Percentiles rank a stretch among this genome's conserved stretches.
These are phyloP conservation scores for Komagataella pastoris DNA, from an alignment of 805 yeast genomes.

Conservation along the genomic window DNA sequence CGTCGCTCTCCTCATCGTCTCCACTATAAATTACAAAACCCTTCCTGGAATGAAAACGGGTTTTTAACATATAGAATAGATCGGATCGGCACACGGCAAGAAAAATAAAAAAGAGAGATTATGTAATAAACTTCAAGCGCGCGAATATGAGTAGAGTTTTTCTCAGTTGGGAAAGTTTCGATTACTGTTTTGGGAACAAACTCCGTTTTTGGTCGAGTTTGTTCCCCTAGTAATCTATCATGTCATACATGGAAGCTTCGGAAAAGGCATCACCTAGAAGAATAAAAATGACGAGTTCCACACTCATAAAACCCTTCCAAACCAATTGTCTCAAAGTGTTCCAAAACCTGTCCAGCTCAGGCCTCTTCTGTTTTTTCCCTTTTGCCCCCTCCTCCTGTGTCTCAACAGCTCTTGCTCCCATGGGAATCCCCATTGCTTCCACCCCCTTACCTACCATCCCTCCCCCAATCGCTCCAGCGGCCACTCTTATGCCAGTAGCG, in stretches of 20 bases:
- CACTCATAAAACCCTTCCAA: background rate
- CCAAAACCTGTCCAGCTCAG: background rate
- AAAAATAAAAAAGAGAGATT: background rate
- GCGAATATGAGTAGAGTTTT: background rate
- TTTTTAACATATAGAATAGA: slow-evolving; percentile 1
- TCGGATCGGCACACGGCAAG: background rate
- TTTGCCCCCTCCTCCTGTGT: background rate
- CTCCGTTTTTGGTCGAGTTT: background rate
- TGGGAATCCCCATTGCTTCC: background rate
- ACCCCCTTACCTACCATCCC: background rate
- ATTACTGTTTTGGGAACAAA: background rate
- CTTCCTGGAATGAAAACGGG: slow-evolving; percentile 4
- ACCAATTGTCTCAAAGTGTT: background rate
- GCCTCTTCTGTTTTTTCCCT: background rate
- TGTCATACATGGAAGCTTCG: background rate
- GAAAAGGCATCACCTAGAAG: background rate
- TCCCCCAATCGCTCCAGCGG: background rate
- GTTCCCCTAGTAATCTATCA: background rate
- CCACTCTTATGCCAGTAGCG: background rate
- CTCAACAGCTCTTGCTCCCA: background rate
- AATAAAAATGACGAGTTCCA: background rate
- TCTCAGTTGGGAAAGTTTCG: background rate
- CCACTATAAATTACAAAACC: slow-evolving; percentile 1
- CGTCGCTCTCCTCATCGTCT: background rate
- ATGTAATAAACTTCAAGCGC: background rate